A percentile compares a stretch with the other conserved stretches of the same genome.
These are phyloP conservation scores for Peniophora sp. DNA, from an alignment of 1,284 basidiomycete species.

Conservation along the genomic window DNA sequence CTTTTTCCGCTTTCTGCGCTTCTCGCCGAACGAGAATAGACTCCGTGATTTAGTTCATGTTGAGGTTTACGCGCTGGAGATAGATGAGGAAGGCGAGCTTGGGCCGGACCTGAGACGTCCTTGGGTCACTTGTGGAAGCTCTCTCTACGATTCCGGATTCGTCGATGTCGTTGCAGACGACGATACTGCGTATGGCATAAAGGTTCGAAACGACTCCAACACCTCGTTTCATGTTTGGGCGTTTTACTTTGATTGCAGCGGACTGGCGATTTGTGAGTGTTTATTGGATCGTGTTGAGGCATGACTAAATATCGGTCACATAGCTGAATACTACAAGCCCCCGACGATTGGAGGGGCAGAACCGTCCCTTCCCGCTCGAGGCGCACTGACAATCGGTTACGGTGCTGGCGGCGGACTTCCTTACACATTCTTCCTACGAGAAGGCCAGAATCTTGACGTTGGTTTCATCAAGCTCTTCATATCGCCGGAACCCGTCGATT, in stretches of 20 bases:
- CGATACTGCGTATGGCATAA: background rate
- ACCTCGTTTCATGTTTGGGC: background rate
- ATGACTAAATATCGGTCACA: too few species aligned
- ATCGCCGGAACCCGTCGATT: background rate
- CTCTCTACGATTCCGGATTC: background rate
- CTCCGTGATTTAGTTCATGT: background rate
- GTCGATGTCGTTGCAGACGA: background rate
- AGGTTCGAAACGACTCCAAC: background rate
- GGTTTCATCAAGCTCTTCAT: slow-evolving; percentile 1
- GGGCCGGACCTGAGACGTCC: background rate
- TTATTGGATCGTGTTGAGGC: background rate
- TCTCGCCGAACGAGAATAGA: background rate
- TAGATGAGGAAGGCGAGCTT: background rate
- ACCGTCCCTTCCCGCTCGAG: background rate
- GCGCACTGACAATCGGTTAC: background rate
- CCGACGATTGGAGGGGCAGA: background rate
- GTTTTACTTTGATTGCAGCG: background rate
- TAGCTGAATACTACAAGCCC: background rate
- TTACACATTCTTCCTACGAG: background rate
- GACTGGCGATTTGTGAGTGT: background rate
- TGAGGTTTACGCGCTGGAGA: background rate
- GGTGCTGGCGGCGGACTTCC: background rate
- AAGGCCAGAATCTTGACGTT: background rate
- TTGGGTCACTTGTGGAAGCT: background rate
- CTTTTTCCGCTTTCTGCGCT: background rate